Evolutionary conservation across 176 grass and related monocot species (phyloP).

Genomic region (Typha latifolia): DNA sequence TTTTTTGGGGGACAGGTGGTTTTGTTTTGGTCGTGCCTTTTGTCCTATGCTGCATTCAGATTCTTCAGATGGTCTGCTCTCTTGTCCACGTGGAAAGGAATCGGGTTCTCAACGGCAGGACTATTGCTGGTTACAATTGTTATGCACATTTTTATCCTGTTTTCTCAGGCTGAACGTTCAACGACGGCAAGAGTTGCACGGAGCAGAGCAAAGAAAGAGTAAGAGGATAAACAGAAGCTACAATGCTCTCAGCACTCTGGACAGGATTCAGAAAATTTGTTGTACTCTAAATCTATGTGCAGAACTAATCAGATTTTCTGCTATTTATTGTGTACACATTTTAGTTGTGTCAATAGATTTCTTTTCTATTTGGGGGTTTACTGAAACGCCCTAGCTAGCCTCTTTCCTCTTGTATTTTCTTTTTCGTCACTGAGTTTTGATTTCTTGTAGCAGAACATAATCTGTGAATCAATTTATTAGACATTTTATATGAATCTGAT

Average conservation of each 20-base stretch:
- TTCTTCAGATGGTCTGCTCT: slow-evolving; percentile 60
- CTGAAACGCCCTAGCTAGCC: background rate
- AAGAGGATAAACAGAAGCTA: background rate
- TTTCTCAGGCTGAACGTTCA: slow-evolving; percentile 58
- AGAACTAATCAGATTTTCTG: background rate
- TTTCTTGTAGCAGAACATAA: background rate
- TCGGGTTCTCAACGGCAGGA: slow-evolving; percentile 27
- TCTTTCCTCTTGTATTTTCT: background rate
- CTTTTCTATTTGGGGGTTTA: background rate
- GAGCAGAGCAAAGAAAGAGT: slow-evolving; percentile 45
- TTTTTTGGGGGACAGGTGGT: slow-evolving; percentile 36
- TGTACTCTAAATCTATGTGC: background rate
- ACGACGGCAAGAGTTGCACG: slow-evolving; percentile 48
- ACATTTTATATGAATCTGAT: too few species aligned
- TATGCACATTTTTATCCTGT: slow-evolving; percentile 59
- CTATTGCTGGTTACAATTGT: slow-evolving; percentile 37
- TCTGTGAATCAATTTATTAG: too few species aligned
- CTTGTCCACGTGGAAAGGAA: slow-evolving; percentile 57
- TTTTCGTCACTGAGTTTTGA: background rate
- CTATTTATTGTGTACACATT: background rate
- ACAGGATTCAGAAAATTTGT: background rate
- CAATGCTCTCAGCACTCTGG: too few species aligned
- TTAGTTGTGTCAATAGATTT: background rate
- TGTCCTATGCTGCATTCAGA: slow-evolving; percentile 44
- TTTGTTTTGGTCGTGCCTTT: slow-evolving; percentile 52